Conservation (phyloP, 2,329 filamentous ascomycete species). For the Penicillium glabrum region DNA sequence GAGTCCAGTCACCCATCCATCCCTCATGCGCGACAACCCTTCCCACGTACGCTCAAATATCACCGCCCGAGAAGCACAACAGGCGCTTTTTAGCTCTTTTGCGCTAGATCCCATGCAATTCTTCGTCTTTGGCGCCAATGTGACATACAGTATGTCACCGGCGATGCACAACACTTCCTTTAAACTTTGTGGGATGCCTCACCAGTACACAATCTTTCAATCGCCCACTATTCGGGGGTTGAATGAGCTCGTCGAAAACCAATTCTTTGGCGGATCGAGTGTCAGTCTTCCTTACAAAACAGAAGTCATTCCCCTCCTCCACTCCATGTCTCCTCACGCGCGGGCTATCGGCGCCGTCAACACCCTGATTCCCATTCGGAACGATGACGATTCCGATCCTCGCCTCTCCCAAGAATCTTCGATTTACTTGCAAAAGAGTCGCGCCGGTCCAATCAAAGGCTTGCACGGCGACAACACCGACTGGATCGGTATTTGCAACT, state of each 20-base stretch:
- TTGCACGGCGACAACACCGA: slow-evolving; percentile 80
- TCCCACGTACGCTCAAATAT: slow-evolving; percentile 50
- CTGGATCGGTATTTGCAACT: slow-evolving; percentile 76
- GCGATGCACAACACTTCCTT: slow-evolving; percentile 76
- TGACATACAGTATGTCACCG: slow-evolving; percentile 71
- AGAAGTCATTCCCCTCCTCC: slow-evolving; percentile 64
- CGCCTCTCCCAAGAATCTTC: slow-evolving; percentile 58
- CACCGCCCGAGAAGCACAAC: slow-evolving; percentile 63
- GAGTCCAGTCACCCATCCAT: slow-evolving; percentile 58
- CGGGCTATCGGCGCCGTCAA: slow-evolving; percentile 75
- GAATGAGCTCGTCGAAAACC: slow-evolving; percentile 63
- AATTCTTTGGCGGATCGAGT: slow-evolving; percentile 69
- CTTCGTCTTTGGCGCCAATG: slow-evolving; percentile 71
- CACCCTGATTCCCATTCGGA: slow-evolving; percentile 70
- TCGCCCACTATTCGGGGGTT: slow-evolving; percentile 63
- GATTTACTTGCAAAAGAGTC: slow-evolving; percentile 59
- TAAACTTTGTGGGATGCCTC: slow-evolving; percentile 65
- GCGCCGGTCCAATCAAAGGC: slow-evolving; percentile 65
- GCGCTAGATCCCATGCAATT: slow-evolving; percentile 69
- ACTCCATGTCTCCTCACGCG: slow-evolving; percentile 69
- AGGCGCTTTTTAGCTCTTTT: slow-evolving; percentile 66
- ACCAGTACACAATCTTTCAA: slow-evolving; percentile 65
- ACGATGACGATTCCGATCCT: slow-evolving; percentile 50
- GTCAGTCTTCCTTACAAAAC: slow-evolving; percentile 74
- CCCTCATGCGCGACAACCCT: slow-evolving; percentile 45